Evolutionary conservation across 495 filamentous ascomycete genomes (phyloP).

Genomic region (Talaromyces stipitatus): DNA sequence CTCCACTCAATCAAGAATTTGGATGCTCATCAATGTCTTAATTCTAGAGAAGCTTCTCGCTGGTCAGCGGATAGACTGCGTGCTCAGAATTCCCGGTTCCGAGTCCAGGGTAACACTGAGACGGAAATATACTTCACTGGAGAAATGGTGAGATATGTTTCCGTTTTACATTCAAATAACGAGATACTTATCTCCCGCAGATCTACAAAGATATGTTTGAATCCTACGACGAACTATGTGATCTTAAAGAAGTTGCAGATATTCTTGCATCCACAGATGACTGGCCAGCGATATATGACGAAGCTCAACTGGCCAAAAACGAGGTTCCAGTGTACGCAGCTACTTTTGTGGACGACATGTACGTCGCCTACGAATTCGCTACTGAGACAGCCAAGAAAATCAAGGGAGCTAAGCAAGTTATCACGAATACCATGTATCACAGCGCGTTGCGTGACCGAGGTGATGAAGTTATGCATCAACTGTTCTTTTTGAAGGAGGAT

Average conservation of each 20-base stretch:
- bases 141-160: conserved; percentile 57
- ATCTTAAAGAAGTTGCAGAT: conserved; percentile 57
- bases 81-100: conserved; percentile 32
- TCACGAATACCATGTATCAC: conserved; percentile 84
- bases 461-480: conserved; percentile 62
- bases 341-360: conserved; percentile 89
- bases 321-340: conserved; percentile 84
- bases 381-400: conserved; percentile 68
- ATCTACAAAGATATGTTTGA: conserved; percentile 77
- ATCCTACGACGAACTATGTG: conserved; percentile 60
- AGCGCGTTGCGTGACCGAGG: conserved; percentile 65
- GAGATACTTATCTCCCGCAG: conserved; percentile 10
- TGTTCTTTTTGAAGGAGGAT: conserved; percentile 68
- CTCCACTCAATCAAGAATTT: not conserved
- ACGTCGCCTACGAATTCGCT: conserved; percentile 71
- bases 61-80: conserved; percentile 57
- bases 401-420: conserved; percentile 66
- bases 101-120: conserved; percentile 29
- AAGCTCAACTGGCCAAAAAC: conserved; percentile 63
- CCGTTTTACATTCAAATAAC: not conserved
- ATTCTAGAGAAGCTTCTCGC: conserved; percentile 39
- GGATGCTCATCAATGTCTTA: not conserved
- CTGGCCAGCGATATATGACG: conserved; percentile 75
- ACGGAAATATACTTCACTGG: conserved; percentile 73
- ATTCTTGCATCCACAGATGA: conserved; percentile 55